Conservation (phyloP, 345 rosid genomes). For the Salix dunnii region DNA sequence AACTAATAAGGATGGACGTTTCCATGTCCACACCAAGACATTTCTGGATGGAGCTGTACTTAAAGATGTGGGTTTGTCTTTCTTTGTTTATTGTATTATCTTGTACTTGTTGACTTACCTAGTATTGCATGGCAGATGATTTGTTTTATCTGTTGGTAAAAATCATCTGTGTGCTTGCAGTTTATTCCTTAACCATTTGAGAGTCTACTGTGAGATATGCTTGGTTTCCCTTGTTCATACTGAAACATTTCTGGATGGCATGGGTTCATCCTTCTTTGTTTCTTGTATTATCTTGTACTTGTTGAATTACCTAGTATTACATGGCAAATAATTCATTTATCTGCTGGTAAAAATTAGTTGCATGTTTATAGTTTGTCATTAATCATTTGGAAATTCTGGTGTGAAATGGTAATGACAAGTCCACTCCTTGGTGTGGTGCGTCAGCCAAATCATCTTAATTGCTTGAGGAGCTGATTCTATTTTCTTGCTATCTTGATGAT, state of each 20-base stretch:
- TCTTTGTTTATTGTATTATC: background rate
- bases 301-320: background rate
- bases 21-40: slow-evolving; percentile 92
- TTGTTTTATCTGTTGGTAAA: background rate
- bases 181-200: background rate
- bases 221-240: slow-evolving; percentile 73
- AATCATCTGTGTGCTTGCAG: background rate
- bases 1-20: slow-evolving; percentile 90
- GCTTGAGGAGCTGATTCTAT: background rate
- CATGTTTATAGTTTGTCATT: background rate
- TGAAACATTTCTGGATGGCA: slow-evolving; percentile 92
- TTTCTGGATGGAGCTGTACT: slow-evolving; percentile 94
- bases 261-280: slow-evolving; percentile 29
- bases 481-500: background rate
- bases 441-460: background rate
- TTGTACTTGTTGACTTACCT: background rate
- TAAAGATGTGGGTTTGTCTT: slow-evolving; percentile 68
- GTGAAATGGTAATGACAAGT: background rate
- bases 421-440: background rate
- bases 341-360: background rate
- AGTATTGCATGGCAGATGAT: background rate
- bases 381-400: background rate
- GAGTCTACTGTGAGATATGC: background rate
- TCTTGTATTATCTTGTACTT: background rate
- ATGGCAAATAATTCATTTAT: background rate